Base-by-base conservation (phyloP, 441 rosid species). In the Croton setiger region DNA sequence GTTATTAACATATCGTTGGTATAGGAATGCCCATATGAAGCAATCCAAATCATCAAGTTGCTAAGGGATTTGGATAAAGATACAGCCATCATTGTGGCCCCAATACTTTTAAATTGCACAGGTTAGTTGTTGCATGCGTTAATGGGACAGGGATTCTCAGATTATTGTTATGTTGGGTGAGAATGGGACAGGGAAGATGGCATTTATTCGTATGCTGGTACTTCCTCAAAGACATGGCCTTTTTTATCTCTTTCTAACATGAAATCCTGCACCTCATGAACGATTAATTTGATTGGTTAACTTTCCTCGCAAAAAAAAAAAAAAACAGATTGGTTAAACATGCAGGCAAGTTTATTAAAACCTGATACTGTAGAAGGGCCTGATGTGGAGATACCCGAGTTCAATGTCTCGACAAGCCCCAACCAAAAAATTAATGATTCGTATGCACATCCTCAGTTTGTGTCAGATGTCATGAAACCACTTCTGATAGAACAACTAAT, bases 21-120 rank as follows among this genome's bases (percentile, higher is more conserved):
- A 71, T 80, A 95, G 99, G 92, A 95, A 92, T 95, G 99, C 69
- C 99, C 98, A 0, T 95, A 92, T 76, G 97, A 92, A 78, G 99
- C 99, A 67, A 92, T 95, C 67, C 94, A 95, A 77, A 95, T 95
- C 74, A 95, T 95, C 80, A 95, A 95, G 81, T 81, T 95, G 78
- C 98, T 98, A 13, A 89, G 87, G 75, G 97, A 92, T 83, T 80
- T 92, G 72, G 92, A 87, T 70, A 95, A 89, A 80, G 98, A 92
- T 72, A 95, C 98, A 31, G 92, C 99, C 99, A 95, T 82, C 90
- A 98, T 17, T 95, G 92, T 83, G 96, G 98, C 9, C 88, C 97
- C 63, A 95, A 95, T 74, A 86, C 95, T 70, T 95, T 95, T 74
- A 92, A 95, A 72, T 71, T 95, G 81, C 99, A 92, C 82, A 87